These are phyloP conservation scores for Fonsecaea nubica DNA, from an alignment of 2,329 filamentous ascomycete genomes.

Conservation along the genomic window DNA sequence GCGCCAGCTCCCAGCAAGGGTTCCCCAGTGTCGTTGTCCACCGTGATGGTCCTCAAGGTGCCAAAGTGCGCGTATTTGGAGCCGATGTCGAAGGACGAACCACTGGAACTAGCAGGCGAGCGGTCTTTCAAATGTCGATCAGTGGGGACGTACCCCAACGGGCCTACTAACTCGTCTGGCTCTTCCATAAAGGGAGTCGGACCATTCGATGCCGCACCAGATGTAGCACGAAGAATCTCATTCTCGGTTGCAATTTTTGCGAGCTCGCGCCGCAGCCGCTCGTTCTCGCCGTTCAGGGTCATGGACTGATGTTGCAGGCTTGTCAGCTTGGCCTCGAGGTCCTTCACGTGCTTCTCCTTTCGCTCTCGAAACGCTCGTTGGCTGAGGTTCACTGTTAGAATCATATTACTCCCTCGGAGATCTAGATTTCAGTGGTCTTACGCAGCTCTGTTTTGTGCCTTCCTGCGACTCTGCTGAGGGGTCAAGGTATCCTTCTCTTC, in stretches of 20 bases:
- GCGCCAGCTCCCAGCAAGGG: conserved; percentile 75
- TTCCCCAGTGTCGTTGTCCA: conserved; percentile 68
- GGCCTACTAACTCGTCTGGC: conserved; percentile 59
- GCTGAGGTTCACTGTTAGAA: conserved; percentile 54
- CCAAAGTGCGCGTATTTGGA: conserved; percentile 39
- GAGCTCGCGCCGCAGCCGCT: conserved; percentile 81
- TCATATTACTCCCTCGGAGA: neutral
- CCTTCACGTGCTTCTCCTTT: conserved; percentile 92
- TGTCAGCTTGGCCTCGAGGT: conserved; percentile 85
- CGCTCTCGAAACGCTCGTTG: conserved; percentile 96
- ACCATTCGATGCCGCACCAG: conserved; percentile 46
- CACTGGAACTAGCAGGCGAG: conserved; percentile 34
- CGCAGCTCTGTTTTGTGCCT: conserved; percentile 76
- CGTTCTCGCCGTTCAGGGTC: conserved; percentile 79
- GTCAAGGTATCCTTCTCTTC: conserved; percentile 62
- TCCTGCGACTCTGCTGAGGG: conserved; percentile 66
- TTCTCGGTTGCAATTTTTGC: conserved; percentile 88
- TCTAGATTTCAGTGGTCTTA: conserved; percentile 53
- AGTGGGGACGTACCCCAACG: conserved; percentile 73
- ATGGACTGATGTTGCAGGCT: conserved; percentile 76
- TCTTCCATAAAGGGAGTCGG: conserved; percentile 38
- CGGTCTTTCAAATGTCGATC: conserved; percentile 70
- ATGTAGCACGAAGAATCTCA: conserved; percentile 85
- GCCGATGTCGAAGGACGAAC: conserved; percentile 46
- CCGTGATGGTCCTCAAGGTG: conserved; percentile 42